A percentile compares a stretch with the other conserved stretches of the same genome.
phyloP scores from a whole-genome alignment of 805 yeast species.

The Sugiyamaella mastotermitis region DNA sequence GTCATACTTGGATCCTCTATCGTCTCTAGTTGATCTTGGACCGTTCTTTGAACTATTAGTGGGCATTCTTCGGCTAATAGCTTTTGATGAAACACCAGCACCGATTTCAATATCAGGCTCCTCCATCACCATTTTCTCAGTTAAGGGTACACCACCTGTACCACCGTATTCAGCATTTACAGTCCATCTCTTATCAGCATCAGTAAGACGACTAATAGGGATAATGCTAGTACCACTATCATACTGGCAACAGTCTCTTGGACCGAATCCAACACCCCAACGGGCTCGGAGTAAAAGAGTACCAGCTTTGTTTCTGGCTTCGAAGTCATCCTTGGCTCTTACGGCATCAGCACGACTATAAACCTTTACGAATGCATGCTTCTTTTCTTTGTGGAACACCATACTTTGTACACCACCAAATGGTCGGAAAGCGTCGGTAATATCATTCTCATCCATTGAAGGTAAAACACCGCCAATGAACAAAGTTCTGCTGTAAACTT shows the following conservation, averaged over 20 bases:
- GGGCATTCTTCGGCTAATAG: constrained; percentile 88
- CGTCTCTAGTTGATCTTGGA: constrained; percentile 57
- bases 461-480: constrained; percentile 93
- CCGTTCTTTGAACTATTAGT: constrained; percentile 86
- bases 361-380: constrained; percentile 94
- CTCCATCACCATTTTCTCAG: constrained; percentile 76
- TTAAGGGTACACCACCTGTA: constrained; percentile 79
- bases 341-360: constrained; percentile 91
- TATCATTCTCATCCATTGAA: constrained; percentile 67
- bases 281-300: constrained; percentile 68
- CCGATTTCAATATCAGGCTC: constrained; percentile 98
- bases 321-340: constrained; percentile 64
- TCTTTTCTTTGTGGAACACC: constrained; percentile 79
- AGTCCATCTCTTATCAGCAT: constrained; percentile 89
- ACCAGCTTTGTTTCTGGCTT: constrained; percentile 52
- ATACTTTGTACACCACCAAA: constrained; percentile 90
- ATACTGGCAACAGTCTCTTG: constrained; percentile 96
- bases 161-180: constrained; percentile 95
- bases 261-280: constrained; percentile 99
- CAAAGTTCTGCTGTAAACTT: constrained; percentile 82
- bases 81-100: constrained; percentile 85
- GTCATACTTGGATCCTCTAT: too few species aligned
- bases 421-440: constrained; percentile 68
- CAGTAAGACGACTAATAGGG: constrained; percentile 83
- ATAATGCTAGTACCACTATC: constrained; percentile 84